Base-by-base conservation (phyloP, 805 yeast species). In the Candida orba region DNA sequence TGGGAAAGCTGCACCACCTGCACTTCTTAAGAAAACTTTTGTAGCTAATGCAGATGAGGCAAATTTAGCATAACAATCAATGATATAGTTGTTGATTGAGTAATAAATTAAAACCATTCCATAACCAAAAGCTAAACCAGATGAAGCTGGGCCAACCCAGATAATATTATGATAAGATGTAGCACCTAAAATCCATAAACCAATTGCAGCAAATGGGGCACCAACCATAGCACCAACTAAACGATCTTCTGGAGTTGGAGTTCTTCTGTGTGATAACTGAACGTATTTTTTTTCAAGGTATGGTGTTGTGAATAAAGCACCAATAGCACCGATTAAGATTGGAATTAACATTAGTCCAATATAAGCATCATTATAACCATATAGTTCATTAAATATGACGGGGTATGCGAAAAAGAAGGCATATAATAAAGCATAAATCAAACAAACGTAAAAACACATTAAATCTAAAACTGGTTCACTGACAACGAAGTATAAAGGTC, bases 341-440 rank as follows among this genome's bases (percentile, higher is more conserved):
- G 96, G 96, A 56, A 89, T 83, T 53, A 85, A 75, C 95, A 90
- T 86, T 53, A 89, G 67, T 31, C 96, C 96, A 52, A 84, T 79
- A 41, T 72, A 70, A 54, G 86, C 85, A 62, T 87, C 95, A 52
- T 81, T 72, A 64, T 71, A 88, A 39, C 80, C 87, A 57, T 89
- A 85, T 42, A 88, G 71, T 43, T 80, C 84, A 43, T 72, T 75
- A 62, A 89, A 89, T 41, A 89, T 86, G 42, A 83, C 95, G 5
- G 97, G 97, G 66, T 84, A 89, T 1, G 97, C 96, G 67, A 88
- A 89, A 79, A 89, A 89, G 71, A 89, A 89, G 12, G 95, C 96
- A 58, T 89, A 89, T 41, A 89, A 71, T 60, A 89, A 71, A n/a
- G 96, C 82, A 68, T 89, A 89, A 62, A 89, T 87, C 60, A 89